Evolutionary conservation across 495 filamentous ascomycete genomes (phyloP).

Genomic region (Aspergillus nidulans): DNA sequence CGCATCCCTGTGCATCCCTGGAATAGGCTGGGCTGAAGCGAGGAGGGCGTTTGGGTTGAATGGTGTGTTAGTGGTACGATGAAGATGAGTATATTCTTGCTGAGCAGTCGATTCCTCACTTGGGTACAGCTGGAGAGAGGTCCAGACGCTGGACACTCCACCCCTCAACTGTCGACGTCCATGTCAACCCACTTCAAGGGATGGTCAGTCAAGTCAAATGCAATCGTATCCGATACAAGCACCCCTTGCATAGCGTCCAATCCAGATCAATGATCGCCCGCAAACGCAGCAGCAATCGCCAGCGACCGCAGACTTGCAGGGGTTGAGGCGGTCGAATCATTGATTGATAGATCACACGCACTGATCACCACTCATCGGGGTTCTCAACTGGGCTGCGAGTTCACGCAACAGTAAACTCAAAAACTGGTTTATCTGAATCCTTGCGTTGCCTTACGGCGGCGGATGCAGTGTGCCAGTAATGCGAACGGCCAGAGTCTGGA

Average conservation of each 20-base stretch:
- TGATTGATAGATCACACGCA: slow-evolving; percentile 5
- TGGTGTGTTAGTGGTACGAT: not conserved
- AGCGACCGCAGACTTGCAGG: not conserved
- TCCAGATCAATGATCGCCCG: not conserved
- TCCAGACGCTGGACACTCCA: no score
- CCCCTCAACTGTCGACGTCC: no score
- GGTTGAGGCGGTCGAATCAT: not conserved
- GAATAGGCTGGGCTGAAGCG: not conserved
- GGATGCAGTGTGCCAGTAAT: no score
- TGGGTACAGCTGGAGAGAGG: no score
- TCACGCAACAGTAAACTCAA: not conserved
- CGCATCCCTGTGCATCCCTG: slow-evolving; percentile 22
- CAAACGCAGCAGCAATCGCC: slow-evolving; percentile 2
- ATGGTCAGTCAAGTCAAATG: not conserved
- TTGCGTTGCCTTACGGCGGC: no score
- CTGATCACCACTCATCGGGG: not conserved
- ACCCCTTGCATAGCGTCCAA: slow-evolving; percentile 3
- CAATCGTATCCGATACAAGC: not conserved
- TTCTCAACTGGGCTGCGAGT: no score
- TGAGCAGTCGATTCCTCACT: not conserved
- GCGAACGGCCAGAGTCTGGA: no score
- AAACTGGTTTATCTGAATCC: not conserved
- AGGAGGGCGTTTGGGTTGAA: not conserved
- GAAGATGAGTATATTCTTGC: not conserved
- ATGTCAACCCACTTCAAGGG: no score